phyloP scores from a whole-genome alignment of 176 grass and related monocot species.

The Tuctoria greenei region DNA sequence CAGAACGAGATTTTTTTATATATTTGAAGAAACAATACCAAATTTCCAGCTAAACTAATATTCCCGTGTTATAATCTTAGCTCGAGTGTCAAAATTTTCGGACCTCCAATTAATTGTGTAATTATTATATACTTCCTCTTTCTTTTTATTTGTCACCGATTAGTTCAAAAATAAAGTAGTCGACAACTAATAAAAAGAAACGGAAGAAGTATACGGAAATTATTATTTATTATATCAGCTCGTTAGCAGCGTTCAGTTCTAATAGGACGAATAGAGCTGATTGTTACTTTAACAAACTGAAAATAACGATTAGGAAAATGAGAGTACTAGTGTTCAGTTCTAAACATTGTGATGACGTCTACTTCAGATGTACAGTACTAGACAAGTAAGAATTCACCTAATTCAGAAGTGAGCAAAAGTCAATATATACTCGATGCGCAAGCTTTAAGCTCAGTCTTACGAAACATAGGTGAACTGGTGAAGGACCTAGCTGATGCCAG shows the following conservation, averaged over 20 bases:
- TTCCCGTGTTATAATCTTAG: neutral
- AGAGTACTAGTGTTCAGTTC: too few species aligned
- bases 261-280: neutral
- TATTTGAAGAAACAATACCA: neutral
- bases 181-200: too few species aligned
- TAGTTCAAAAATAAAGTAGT: too few species aligned
- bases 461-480: neutral
- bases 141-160: too few species aligned
- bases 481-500: neutral
- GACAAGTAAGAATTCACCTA: too few species aligned
- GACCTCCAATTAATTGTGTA: too few species aligned
- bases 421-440: neutral
- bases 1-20: neutral
- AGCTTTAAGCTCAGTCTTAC: conserved; percentile 24
- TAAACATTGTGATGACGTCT: too few species aligned
- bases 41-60: neutral
- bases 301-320: neutral
- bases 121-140: too few species aligned
- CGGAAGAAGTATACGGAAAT: too few species aligned
- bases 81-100: neutral
- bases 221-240: neutral
- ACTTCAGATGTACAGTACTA: too few species aligned
- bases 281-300: neutral
- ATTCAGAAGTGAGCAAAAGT: too few species aligned
- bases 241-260: neutral